Conservation (phyloP, 176 grass and related monocot species). For the Avena atlantica region DNA sequence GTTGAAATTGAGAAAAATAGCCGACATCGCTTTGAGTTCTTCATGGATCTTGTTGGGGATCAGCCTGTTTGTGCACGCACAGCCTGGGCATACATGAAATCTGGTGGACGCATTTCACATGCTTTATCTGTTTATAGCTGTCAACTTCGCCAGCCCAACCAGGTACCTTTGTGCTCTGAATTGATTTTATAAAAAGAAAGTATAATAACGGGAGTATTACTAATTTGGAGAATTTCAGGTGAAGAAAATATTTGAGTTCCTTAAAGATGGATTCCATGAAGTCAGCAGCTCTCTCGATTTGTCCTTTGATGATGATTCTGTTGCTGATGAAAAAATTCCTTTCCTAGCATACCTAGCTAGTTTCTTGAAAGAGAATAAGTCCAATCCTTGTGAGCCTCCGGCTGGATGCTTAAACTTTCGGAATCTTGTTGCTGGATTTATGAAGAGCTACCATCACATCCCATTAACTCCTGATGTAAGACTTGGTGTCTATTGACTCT, state of each 20-base stretch:
- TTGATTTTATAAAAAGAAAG: constrained; percentile 21
- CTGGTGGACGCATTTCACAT: constrained; percentile 96
- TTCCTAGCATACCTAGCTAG: constrained; percentile 93
- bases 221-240: constrained; percentile 67
- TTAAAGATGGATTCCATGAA: constrained; percentile 94
- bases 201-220: background rate
- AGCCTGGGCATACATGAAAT: constrained; percentile 95
- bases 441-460: constrained; percentile 98
- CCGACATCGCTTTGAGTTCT: constrained; percentile 94
- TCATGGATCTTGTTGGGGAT: constrained; percentile 98
- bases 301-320: constrained; percentile 93
- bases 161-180: constrained; percentile 58
- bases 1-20: constrained; percentile 99
- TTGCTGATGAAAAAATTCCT: constrained; percentile 98
- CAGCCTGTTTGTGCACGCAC: constrained; percentile 96
- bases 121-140: constrained; percentile 97
- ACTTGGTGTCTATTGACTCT: constrained; percentile 13
- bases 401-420: constrained; percentile 84
- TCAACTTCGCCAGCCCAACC: constrained; percentile 91
- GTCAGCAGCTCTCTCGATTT: constrained; percentile 95
- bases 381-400: constrained; percentile 87
- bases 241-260: constrained; percentile 97
- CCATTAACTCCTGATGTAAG: constrained; percentile 90
- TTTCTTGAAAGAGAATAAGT: constrained; percentile 81
- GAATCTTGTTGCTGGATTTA: constrained; percentile 89